Conservation (phyloP, 2,329 filamentous ascomycete genomes). For the Pyrenophora graminea region DNA sequence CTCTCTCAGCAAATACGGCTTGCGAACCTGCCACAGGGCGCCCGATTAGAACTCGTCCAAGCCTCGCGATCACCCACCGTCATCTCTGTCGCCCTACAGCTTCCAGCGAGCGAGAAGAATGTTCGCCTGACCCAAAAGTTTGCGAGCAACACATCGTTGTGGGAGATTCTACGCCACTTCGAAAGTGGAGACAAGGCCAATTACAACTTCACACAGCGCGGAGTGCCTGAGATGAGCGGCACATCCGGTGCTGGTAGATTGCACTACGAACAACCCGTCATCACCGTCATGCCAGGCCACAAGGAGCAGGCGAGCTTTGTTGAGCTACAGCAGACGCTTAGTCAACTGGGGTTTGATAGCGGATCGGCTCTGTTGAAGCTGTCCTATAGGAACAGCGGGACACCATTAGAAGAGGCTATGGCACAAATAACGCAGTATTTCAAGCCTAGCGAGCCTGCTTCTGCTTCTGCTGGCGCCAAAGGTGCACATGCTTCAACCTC, state of each 20-base stretch:
- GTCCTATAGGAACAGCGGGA: constrained; percentile 74
- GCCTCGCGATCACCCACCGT: constrained; percentile 82
- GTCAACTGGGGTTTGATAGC: constrained; percentile 82
- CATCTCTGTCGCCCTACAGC: constrained; percentile 85
- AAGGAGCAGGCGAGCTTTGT: constrained; percentile 75
- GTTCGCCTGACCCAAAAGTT: constrained; percentile 82
- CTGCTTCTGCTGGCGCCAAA: constrained; percentile 29
- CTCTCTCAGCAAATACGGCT: constrained; percentile 83
- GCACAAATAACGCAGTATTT: constrained; percentile 78
- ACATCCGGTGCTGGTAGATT: constrained; percentile 70
- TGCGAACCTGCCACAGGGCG: constrained; percentile 79
- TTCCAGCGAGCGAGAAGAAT: constrained; percentile 59
- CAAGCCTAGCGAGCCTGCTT: constrained; percentile 48
- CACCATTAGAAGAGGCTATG: constrained; percentile 85
- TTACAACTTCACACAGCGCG: constrained; percentile 82
- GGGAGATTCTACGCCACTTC: constrained; percentile 87
- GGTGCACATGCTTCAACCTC: constrained; percentile 35
- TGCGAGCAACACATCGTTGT: constrained; percentile 83
- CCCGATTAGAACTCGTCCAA: constrained; percentile 89
- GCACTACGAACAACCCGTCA: constrained; percentile 83
- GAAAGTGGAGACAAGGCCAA: constrained; percentile 62
- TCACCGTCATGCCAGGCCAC: constrained; percentile 73
- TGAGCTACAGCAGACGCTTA: constrained; percentile 86
- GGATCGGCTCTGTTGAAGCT: constrained; percentile 80
- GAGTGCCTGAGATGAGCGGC: constrained; percentile 65